These are phyloP conservation scores for Pleodorina starrii DNA, from an alignment of 139 green algal species.

Conservation along the genomic window DNA sequence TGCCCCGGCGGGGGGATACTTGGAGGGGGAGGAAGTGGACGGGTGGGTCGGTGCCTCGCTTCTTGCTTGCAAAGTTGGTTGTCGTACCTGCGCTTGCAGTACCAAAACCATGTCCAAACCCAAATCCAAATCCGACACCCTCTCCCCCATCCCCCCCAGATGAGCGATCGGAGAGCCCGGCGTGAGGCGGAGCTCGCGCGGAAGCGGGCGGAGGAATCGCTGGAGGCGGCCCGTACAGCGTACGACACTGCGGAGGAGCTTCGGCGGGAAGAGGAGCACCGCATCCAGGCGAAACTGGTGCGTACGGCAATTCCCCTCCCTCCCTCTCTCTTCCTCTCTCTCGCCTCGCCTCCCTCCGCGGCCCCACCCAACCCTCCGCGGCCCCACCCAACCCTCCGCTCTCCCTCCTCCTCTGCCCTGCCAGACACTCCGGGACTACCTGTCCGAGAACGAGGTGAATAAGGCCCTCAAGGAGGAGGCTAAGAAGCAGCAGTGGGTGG, in stretches of 20 bases:
- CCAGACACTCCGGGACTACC: conserved; percentile 48
- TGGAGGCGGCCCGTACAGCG: conserved; percentile 49
- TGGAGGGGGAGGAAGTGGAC: too few relatives aligned
- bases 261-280: conserved; percentile 46
- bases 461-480: conserved; percentile 47
- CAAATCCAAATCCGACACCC: too few relatives aligned
- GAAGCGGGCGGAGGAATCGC: conserved; percentile 41
- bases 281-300: conserved; percentile 29
- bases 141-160: too few relatives aligned
- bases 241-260: conserved; percentile 62
- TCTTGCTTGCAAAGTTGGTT: too few relatives aligned
- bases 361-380: background rate
- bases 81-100: too few relatives aligned
- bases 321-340: too few relatives aligned
- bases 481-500: conserved; percentile 52
- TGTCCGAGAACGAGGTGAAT: conserved; percentile 53
- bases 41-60: too few relatives aligned
- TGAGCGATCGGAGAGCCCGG: background rate
- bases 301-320: too few relatives aligned
- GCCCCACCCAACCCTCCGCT: background rate
- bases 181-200: conserved; percentile 36
- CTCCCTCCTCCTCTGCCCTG: background rate
- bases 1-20: too few relatives aligned
- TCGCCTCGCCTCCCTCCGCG: background rate
- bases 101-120: too few relatives aligned